Conservation (phyloP, 345 rosid species). For the Populus euphratica region DNA sequence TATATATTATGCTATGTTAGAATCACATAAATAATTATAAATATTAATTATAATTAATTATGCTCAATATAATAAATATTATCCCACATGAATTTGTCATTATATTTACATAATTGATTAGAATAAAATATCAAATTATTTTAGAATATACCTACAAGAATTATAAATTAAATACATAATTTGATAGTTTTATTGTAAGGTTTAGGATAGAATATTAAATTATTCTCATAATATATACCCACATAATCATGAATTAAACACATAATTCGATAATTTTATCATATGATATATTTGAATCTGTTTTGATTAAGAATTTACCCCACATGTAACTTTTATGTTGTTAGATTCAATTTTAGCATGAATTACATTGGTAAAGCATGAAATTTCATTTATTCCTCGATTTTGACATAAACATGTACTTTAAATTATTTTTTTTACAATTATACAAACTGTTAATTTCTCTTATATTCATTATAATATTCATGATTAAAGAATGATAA, state of each 20-base stretch:
- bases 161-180: neutral
- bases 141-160: neutral
- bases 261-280: neutral
- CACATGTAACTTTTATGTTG: neutral
- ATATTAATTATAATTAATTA: no score
- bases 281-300: neutral
- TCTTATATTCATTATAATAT: no score
- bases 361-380: neutral
- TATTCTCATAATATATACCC: neutral
- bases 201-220: neutral
- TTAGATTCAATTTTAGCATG: neutral
- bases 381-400: neutral
- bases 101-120: no score
- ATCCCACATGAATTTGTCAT: neutral
- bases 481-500: neutral
- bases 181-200: neutral
- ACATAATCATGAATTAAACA: neutral
- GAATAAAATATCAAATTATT: neutral
- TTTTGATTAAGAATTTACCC: neutral
- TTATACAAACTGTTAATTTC: no score
- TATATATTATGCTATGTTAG: no score
- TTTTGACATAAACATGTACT: fast-evolving
- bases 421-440: neutral
- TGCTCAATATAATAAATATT: no score
- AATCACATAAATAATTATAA: neutral